Conservation (phyloP, 192 early-diverging fungal species). For the Dispira simplex region DNA sequence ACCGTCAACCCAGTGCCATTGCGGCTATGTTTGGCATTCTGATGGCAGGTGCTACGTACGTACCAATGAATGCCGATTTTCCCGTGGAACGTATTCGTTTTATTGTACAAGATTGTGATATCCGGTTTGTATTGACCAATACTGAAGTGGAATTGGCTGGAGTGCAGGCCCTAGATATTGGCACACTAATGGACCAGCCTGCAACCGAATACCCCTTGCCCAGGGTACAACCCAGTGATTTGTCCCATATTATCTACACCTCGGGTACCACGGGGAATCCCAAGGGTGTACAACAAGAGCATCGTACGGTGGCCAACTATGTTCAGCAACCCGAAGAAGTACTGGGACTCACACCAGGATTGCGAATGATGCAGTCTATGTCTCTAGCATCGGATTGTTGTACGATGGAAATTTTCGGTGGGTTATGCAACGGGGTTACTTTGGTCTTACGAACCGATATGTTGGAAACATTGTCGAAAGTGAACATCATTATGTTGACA, state of each 20-base stretch:
- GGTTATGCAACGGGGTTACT: background rate
- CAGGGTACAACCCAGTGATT: background rate
- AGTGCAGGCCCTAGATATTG: background rate
- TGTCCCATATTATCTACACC: background rate
- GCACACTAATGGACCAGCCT: background rate
- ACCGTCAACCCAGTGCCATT: background rate
- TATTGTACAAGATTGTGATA: background rate
- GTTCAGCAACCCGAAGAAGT: background rate
- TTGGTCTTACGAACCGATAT: background rate
- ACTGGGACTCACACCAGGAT: background rate
- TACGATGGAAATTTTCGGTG: background rate
- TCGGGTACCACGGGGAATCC: slow-evolving; percentile 6
- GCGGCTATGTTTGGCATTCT: background rate
- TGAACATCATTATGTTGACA: background rate
- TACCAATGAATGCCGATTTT: background rate
- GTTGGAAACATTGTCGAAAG: background rate
- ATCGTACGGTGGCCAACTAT: background rate
- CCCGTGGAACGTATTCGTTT: background rate
- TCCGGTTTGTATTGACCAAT: background rate
- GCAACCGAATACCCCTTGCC: background rate
- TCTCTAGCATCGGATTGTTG: background rate
- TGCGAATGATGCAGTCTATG: background rate
- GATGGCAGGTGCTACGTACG: background rate
- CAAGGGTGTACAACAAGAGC: background rate
- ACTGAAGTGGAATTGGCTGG: background rate